Evolutionary conservation across 768 basidiomycete genomes (phyloP), one percentile per base, ranked within the genome.

Genomic region (Lentinula boryana): DNA sequence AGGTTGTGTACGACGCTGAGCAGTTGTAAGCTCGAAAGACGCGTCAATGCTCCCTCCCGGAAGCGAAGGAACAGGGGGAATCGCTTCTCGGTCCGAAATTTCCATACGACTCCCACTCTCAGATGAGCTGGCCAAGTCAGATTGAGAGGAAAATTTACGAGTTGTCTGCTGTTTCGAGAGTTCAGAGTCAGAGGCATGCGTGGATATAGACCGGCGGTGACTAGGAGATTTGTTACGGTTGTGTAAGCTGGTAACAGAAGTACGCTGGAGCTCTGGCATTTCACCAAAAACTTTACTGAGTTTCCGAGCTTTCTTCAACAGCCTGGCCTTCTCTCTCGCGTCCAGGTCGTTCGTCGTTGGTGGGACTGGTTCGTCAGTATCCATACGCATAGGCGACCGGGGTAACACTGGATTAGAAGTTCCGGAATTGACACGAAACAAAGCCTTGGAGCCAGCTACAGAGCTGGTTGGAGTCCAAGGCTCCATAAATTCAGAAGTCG

Each of bases 241-340:
- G 38, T 36, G 38, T 40, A 23, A 40, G 36, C 12, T 40, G 27
- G 55, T 21, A 8, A 5, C 13, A 38, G 36, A 38, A 27, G 38
- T 21, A 40, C 10, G 55, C 38, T 23, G 55, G 6, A 58, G 5
- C 9, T 56, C 57, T 58, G 55, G 50, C 18, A 51, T 36, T 41
- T 62, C 41, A n/a, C 58, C 63, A 44, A 84, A 74, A 51, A 78
- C 73, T 54, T 70, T 74, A 63, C 75, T 76, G 51, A 83, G 68
- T 63, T 78, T 81, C 40, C 76, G 70, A 27, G 75, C 72, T 62
- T 80, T 78, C 65, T 72, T 73, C 57, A 79, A 62, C 55, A 77
- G 66, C 62, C 70, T 73, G 56, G 68, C 73, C 63, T 77, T 78
- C 56, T 76, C 70, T 58, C 64, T 64, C 13, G 68, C 67, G 57